Evolutionary conservation across 306 rosid genomes (phyloP), one percentile per base, ranked within the genome.

Genomic region (Fragaria nilgerrensis): DNA sequence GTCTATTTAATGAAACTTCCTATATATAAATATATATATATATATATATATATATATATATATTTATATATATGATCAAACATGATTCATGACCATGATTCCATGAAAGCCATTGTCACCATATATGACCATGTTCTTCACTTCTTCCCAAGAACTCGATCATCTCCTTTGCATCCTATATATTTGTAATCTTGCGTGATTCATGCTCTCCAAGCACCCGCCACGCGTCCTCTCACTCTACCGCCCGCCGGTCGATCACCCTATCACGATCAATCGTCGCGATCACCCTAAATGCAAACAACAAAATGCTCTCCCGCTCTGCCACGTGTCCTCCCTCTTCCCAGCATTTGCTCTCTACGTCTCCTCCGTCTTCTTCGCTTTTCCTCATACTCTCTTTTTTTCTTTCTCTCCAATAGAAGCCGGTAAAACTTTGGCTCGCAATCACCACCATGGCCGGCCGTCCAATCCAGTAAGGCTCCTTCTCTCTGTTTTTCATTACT

Each of bases 351-450:
- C 69, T 48, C 64, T 9, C 63, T n/a, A 53, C 9, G 53, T 44
- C 2, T 16, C 75, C 64, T 82, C 82, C 93, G 87, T 68, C 84
- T 74, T 82, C 74, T 17, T 79, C 91, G 86, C 80, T 61, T 56
- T 77, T 76, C 88, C 84, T 76, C 77, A 34, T 41, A 15, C 65
- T 17, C 61, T n/a, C 70, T 43, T 63, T 36, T 66, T 14, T 63
- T 29, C 55, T 37, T 36, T 22, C 56, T 37, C 55, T 36, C 4
- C 23, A 8, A 43, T 29, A 70, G 29, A 58, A 45, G 22, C 74
- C 71, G 3, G 68, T 72, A 55, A 55, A 37, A 6, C 8, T 5
- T 37, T 22, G 55, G 48, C 53, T 75, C 14, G 36, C 36, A 10
- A 23, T 39, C 14, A 23, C 20, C 7, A 58, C 12, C 25, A 10